phyloP scores from a whole-genome alignment of 257 asterid genomes.

The Euphrasia confusa region DNA sequence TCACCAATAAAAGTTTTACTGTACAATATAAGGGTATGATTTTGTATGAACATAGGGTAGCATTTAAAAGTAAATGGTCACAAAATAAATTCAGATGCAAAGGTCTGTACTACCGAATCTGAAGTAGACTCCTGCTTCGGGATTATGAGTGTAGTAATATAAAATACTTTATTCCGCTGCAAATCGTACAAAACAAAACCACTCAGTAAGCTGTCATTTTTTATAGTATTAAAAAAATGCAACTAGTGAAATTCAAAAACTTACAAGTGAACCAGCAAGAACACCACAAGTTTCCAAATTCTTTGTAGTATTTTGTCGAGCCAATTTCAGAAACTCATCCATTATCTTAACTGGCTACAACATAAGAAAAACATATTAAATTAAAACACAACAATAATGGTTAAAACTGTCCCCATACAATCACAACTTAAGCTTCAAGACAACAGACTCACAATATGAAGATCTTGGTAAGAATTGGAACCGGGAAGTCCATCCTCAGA shows the following conservation, averaged over 20 bases:
- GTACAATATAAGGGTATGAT: background rate
- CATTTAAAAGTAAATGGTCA: too few species aligned
- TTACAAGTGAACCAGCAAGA: constrained; percentile 96
- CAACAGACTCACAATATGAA: constrained; percentile 76
- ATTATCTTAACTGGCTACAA: constrained; percentile 82
- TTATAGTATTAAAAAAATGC: constrained; percentile 9
- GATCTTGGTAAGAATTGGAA: constrained; percentile 71
- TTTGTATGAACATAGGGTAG: too few species aligned
- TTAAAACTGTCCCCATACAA: background rate
- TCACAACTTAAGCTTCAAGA: background rate
- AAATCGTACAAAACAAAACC: constrained; percentile 27
- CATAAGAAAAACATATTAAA: constrained; percentile 13
- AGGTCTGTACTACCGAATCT: constrained; percentile 56
- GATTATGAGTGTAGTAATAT: constrained; percentile 76
- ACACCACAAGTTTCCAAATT: constrained; percentile 93
- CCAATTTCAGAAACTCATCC: constrained; percentile 89
- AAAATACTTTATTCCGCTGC: constrained; percentile 82
- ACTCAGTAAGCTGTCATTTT: constrained; percentile 17
- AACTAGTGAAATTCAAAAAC: constrained; percentile 20
- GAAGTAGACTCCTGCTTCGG: constrained; percentile 99
- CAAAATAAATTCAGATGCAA: too few species aligned
- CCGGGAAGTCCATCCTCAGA: constrained; percentile 51
- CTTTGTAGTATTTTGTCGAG: constrained; percentile 62
- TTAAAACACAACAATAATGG: constrained; percentile 10
- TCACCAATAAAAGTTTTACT: constrained; percentile 1